Evolutionary conservation across 2,329 filamentous ascomycete species (phyloP), one percentile per base, ranked within the genome.

Genomic region (Diaporthe sp.): DNA sequence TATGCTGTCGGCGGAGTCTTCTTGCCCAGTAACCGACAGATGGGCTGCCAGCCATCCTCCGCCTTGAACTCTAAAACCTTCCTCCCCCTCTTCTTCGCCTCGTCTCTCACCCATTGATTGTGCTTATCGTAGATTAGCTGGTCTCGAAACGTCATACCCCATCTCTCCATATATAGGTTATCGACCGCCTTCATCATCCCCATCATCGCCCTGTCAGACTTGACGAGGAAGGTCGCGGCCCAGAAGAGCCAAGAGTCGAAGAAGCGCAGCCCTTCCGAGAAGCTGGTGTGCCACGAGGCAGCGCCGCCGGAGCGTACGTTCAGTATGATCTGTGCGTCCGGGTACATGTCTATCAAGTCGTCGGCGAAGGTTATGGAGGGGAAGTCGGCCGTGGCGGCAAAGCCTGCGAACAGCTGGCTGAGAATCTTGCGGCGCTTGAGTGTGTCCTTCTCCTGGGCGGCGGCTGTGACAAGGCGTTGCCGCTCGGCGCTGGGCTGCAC

Each of bases 281-380:
- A 73, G 59, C 65, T 70, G 25, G 19, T 35, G 51, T 73, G 58
- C 73, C 73, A 75, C 10, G 55, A 35, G 5, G 30, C 39, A 12
- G 71, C 65, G 19, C 73, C 71, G 50, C 71, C 73, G 27, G 53
- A 51, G 50, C 73, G 63, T 39, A 39, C 51, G n/a, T 84, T 84
- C 1, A 84, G 72, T 0, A 84, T 76, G 6, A 84, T 65, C 1
- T 77, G 75, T 1, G 81, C 81, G 3, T 83, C 80, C 0, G 82
- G 82, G 9, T 82, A 84, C 77, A 83, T 81, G 39, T 85, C 83
- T 81, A 84, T 83, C 47, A 85, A 73, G 51, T 84, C 83, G 13
- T 81, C 79, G 0, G 79, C 75, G 74, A 85, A 84, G 53, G 77
- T 77, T 5, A 81, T 77, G 1, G 77, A 80, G 0, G 83, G 82